A percentile compares a stretch with the other conserved stretches of the same genome.
These are phyloP conservation scores for Amylostereum areolatum DNA, from an alignment of 1,284 basidiomycete genomes.

Conservation along the genomic window DNA sequence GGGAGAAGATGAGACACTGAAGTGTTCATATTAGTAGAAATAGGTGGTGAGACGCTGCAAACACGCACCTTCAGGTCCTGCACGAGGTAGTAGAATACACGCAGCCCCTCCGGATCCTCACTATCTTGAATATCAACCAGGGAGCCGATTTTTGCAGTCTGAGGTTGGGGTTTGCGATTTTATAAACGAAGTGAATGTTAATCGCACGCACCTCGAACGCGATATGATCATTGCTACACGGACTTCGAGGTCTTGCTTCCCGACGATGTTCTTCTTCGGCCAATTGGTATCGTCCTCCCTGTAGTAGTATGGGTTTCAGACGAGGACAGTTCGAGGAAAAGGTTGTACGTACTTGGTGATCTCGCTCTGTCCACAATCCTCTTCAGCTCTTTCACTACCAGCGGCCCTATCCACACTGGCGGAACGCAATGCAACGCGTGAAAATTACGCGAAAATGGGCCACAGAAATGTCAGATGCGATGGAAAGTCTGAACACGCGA, in stretches of 20 bases:
- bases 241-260: slow-evolving; percentile 96
- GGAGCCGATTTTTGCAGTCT: slow-evolving; percentile 98
- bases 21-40: slow-evolving; percentile 1
- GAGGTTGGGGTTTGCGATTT: neutral
- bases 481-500: neutral
- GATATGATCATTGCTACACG: slow-evolving; percentile 91
- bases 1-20: slow-evolving; percentile 94
- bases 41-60: neutral
- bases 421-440: neutral
- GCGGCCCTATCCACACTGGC: slow-evolving; percentile 89
- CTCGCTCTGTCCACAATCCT: slow-evolving; percentile 93
- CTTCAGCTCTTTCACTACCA: slow-evolving; percentile 91
- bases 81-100: slow-evolving; percentile 99
- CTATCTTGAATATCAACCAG: slow-evolving; percentile 96
- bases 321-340: neutral
- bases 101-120: slow-evolving; percentile 93
- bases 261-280: slow-evolving; percentile 98
- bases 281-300: slow-evolving; percentile 98
- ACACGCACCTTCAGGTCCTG: slow-evolving; percentile 87
- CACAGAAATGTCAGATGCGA: neutral
- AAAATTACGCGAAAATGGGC: neutral
- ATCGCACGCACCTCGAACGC: slow-evolving; percentile 80
- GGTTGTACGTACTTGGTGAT: slow-evolving; percentile 78
- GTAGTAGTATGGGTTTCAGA: slow-evolving; percentile 3
- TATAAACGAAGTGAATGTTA: neutral